phyloP scores from a whole-genome alignment of 208 protist genomes.

The Trypanosomatidae sp. region DNA sequence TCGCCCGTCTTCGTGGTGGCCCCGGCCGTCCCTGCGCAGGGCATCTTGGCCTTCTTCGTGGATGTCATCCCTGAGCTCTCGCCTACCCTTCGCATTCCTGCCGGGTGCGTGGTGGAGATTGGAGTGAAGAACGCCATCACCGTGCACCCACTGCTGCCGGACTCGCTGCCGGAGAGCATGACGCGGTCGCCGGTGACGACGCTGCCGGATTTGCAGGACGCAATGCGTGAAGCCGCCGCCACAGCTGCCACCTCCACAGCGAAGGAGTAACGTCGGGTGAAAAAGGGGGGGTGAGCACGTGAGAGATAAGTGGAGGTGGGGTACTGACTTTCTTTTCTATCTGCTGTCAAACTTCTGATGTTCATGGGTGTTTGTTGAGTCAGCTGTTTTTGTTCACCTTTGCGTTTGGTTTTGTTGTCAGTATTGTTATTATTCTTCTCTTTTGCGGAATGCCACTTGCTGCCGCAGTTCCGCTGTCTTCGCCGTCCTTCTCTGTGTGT shows the following conservation, averaged over 20 bases:
- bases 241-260: background rate
- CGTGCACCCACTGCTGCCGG: constrained; percentile 63
- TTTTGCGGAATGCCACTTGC: no score
- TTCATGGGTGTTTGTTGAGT: no score
- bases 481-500: no score
- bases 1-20: constrained; percentile 79
- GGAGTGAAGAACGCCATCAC: constrained; percentile 72
- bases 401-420: no score
- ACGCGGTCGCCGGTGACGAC: constrained; percentile 19
- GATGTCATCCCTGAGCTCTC: constrained; percentile 80
- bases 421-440: no score
- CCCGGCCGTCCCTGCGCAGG: constrained; percentile 65
- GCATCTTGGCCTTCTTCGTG: constrained; percentile 69
- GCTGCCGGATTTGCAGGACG: constrained; percentile 27
- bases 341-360: no score
- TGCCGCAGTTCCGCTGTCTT: no score
- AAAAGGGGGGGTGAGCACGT: background rate
- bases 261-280: no score
- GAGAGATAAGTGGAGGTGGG: no score
- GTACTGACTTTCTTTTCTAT: no score
- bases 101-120: constrained; percentile 76
- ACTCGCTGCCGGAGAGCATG: constrained; percentile 29
- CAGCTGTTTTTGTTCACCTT: no score
- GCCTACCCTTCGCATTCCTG: constrained; percentile 61
- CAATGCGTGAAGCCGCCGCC: constrained; percentile 12